phyloP scores from a whole-genome alignment of 2,329 filamentous ascomycete genomes.

The Fusarium camptoceras region DNA sequence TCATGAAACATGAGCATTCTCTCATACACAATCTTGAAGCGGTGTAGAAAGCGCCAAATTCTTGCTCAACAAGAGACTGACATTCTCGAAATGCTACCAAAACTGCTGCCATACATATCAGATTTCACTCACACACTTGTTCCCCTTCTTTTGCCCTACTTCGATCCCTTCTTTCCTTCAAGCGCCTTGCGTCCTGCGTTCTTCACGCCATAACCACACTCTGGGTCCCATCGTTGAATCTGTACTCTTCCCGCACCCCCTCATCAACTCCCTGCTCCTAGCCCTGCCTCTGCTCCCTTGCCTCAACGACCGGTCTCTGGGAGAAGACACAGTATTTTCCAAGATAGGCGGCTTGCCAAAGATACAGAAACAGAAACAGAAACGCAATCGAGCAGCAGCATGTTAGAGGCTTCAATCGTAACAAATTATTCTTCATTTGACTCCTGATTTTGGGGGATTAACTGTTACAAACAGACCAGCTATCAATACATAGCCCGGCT shows the following conservation, averaged over 20 bases:
- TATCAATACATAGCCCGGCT: constrained; percentile 33
- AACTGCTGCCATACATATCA: background rate
- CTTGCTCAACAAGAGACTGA: background rate
- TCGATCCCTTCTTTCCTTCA: constrained; percentile 2
- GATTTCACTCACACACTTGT: background rate
- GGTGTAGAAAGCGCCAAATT: constrained; percentile 10
- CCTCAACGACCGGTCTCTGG: background rate
- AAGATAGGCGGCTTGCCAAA: background rate
- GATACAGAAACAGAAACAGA: background rate
- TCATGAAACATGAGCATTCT: background rate
- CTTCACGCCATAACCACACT: constrained; percentile 15
- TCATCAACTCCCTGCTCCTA: background rate
- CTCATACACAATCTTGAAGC: background rate
- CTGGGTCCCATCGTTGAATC: background rate
- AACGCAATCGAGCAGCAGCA: background rate
- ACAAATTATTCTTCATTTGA: constrained; percentile 24
- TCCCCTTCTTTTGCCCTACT: background rate
- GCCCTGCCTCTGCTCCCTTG: constrained; percentile 4
- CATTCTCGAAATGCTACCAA: background rate
- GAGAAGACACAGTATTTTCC: background rate
- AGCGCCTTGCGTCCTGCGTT: constrained; percentile 25
- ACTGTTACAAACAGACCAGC: constrained; percentile 24
- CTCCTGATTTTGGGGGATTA: constrained; percentile 19
- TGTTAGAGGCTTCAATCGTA: background rate
- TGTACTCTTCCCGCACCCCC: background rate